Conservation (phyloP, 176 grass and related monocot species). For the Luzula sylvatica region DNA sequence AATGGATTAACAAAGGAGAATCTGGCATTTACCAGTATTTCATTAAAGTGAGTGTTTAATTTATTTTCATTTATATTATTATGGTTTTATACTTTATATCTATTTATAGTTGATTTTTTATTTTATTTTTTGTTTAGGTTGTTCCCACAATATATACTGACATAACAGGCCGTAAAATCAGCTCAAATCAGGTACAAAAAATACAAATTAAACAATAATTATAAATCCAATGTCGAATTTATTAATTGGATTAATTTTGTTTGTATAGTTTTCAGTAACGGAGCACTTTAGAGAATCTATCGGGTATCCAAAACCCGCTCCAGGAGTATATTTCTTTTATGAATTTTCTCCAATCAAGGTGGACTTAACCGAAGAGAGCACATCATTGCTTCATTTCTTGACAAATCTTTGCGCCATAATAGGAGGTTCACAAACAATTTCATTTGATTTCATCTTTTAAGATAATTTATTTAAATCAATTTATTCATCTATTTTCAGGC, state of each 20-base stretch:
- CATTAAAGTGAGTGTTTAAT: constrained; percentile 61
- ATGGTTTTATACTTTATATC: neutral
- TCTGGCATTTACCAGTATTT: constrained; percentile 98
- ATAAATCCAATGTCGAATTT: no score
- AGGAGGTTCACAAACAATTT: constrained; percentile 44
- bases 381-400: constrained; percentile 86
- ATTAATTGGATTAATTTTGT: constrained; percentile 4
- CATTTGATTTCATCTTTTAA: neutral
- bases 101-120: neutral
- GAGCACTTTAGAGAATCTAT: constrained; percentile 94
- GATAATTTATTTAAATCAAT: neutral
- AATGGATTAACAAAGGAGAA: constrained; percentile 70
- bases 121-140: constrained; percentile 41
- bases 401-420: constrained; percentile 93
- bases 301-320: constrained; percentile 72
- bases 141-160: constrained; percentile 99
- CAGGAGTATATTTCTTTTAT: constrained; percentile 93
- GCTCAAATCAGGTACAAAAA: constrained; percentile 84
- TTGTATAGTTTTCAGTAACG: constrained; percentile 82
- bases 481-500: constrained; percentile 24
- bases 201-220: neutral
- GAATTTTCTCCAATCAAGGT: constrained; percentile 99
- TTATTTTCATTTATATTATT: neutral
- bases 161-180: constrained; percentile 82
- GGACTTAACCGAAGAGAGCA: constrained; percentile 87